Evolutionary conservation across 2,329 filamentous ascomycete species (phyloP).

Genomic region (Cephalotrichum gorgonifer): DNA sequence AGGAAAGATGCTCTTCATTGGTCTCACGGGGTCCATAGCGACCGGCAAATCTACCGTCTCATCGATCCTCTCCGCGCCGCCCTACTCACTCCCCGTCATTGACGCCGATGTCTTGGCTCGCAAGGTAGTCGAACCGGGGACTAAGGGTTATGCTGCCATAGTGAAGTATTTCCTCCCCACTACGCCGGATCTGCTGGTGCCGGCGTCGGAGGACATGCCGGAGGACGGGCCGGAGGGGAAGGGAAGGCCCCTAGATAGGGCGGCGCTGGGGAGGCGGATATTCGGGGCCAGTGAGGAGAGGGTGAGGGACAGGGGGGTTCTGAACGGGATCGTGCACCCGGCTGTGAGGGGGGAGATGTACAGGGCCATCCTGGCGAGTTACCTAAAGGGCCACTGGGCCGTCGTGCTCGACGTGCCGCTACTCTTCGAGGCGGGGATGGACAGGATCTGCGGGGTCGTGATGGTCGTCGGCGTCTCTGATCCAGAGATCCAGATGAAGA

Average conservation of each 20-base stretch:
- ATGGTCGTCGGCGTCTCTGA: constrained; percentile 80
- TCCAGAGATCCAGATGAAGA: constrained; percentile 69
- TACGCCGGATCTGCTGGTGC: constrained; percentile 76
- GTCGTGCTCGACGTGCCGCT: constrained; percentile 88
- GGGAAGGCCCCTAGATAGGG: constrained; percentile 71
- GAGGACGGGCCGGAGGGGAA: constrained; percentile 46
- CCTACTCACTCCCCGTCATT: constrained; percentile 81
- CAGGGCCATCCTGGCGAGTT: constrained; percentile 59
- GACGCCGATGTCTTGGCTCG: constrained; percentile 90
- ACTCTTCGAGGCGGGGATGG: constrained; percentile 80
- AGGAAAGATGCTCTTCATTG: constrained; percentile 76
- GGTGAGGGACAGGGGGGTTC: constrained; percentile 58
- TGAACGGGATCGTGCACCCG: constrained; percentile 90
- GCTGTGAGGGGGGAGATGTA: constrained; percentile 80
- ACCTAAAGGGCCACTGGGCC: constrained; percentile 70
- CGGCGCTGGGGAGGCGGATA: constrained; percentile 72
- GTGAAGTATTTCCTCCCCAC: constrained; percentile 69
- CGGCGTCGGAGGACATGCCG: constrained; percentile 38
- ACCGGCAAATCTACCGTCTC: constrained; percentile 98
- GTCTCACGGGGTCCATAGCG: constrained; percentile 92
- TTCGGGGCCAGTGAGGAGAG: constrained; percentile 70
- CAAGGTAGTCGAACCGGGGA: constrained; percentile 89
- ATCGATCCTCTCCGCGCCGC: constrained; percentile 63
- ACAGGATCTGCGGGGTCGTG: constrained; percentile 74
- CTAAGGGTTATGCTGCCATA: constrained; percentile 71